These are phyloP conservation scores for Plasmodium berghei DNA, from an alignment of 169 alveolate species.

Conservation along the genomic window DNA sequence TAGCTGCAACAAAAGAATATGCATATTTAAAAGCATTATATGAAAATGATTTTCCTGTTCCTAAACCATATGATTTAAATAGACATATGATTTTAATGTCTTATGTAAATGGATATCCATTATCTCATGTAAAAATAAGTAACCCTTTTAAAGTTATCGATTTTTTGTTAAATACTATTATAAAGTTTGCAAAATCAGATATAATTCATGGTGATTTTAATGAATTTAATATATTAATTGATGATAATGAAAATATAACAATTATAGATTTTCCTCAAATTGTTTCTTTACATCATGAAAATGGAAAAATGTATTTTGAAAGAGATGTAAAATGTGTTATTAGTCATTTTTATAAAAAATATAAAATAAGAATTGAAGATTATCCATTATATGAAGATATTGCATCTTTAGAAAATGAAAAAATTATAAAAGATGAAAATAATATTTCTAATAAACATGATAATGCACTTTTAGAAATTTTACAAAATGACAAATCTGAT, in stretches of 20 bases:
- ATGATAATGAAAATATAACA: conserved; percentile 90
- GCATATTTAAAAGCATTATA: conserved; percentile 96
- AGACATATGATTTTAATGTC: conserved; percentile 99
- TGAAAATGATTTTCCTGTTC: conserved; percentile 96
- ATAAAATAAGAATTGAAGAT: conserved; percentile 91
- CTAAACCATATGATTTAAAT: conserved; percentile 97
- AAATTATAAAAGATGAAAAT: conserved; percentile 13
- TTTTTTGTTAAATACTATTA: conserved; percentile 78
- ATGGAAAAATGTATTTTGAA: conserved; percentile 95
- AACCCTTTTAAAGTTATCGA: conserved; percentile 13
- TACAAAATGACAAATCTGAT: conserved; percentile 64
- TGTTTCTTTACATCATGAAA: conserved; percentile 94
- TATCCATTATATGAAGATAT: conserved; percentile 88
- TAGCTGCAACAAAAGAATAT: conserved; percentile 99
- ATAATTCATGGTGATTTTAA: conserved; percentile 99
- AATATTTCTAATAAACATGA: conserved; percentile 16
- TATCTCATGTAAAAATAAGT: conserved; percentile 89
- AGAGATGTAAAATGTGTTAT: conserved; percentile 95
- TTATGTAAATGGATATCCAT: conserved; percentile 94
- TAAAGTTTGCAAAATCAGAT: conserved; percentile 95
- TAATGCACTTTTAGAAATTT: conserved; percentile 4
- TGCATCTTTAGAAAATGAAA: conserved; percentile 15
- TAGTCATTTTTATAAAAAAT: conserved; percentile 92
- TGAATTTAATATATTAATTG: conserved; percentile 96
- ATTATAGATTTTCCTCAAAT: conserved; percentile 98